Conservation (phyloP, 164 flowering plant species). For the Euptelea pleiosperma region DNA sequence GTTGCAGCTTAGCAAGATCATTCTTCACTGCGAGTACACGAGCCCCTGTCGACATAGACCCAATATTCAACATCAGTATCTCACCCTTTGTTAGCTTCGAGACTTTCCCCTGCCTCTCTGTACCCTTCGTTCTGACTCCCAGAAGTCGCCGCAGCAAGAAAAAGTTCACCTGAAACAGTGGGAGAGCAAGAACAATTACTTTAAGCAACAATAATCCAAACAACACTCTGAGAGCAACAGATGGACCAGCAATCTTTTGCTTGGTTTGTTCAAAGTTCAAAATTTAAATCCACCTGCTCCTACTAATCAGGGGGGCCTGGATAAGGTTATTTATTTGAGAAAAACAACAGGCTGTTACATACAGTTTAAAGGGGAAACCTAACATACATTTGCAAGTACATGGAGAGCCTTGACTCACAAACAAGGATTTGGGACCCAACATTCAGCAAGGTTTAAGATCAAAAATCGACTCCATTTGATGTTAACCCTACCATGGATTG, state of each 20-base stretch:
- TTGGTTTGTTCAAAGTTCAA: neutral
- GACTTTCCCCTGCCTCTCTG: conserved; percentile 83
- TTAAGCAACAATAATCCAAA: neutral
- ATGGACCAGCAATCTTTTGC: too few relatives aligned
- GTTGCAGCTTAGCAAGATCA: conserved; percentile 77
- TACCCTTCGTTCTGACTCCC: conserved; percentile 84
- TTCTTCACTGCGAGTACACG: conserved; percentile 80
- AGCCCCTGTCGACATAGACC: conserved; percentile 95
- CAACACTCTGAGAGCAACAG: neutral
- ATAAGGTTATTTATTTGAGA: neutral
- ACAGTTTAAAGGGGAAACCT: too few relatives aligned
- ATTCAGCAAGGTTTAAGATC: too few relatives aligned
- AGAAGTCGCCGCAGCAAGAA: conserved; percentile 74
- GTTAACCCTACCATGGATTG: neutral
- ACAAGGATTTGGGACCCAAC: neutral
- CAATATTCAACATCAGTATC: conserved; percentile 88
- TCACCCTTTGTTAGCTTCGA: conserved; percentile 71
- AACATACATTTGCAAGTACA: neutral
- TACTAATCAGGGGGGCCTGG: neutral
- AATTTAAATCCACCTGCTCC: neutral
- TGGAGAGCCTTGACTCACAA: too few relatives aligned
- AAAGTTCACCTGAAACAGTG: conserved; percentile 62
- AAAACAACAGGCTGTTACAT: too few relatives aligned
- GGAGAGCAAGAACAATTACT: neutral
- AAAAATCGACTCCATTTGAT: too few relatives aligned